A percentile compares a stretch with the other conserved stretches of the same genome.
Conservation (phyloP, 768 basidiomycete species). For the Trametes sanguinea region DNA sequence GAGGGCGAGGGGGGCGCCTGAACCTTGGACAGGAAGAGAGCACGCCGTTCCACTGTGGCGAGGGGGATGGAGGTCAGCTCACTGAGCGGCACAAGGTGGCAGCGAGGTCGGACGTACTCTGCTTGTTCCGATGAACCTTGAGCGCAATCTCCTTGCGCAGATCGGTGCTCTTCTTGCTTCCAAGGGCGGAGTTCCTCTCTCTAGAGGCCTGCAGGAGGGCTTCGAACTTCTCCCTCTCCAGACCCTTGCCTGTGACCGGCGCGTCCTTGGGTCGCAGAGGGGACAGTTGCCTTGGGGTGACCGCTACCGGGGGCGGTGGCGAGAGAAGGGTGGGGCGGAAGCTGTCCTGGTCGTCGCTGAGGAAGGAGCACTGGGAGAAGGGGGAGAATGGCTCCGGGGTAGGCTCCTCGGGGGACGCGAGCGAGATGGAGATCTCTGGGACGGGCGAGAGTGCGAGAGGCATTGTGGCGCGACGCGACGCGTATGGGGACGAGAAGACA, state of each 20-base stretch:
- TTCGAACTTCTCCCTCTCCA: constrained; percentile 65
- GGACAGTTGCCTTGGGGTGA: constrained; percentile 48
- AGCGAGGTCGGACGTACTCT: constrained; percentile 49
- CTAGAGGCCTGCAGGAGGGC: constrained; percentile 61
- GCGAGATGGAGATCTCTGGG: constrained; percentile 72
- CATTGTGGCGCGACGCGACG: constrained; percentile 29
- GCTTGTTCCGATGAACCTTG: constrained; percentile 72
- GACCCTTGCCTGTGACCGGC: constrained; percentile 48
- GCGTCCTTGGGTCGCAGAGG: constrained; percentile 50
- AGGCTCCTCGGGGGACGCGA: constrained; percentile 57
- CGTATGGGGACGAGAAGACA: constrained; percentile 28
- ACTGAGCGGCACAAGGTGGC: background rate
- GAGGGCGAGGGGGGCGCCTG: constrained; percentile 65
- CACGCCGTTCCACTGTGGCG: constrained; percentile 55
- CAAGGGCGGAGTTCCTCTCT: constrained; percentile 51
- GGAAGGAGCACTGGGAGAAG: constrained; percentile 42
- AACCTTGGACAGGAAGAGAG: constrained; percentile 73
- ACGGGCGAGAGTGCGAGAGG: constrained; percentile 43
- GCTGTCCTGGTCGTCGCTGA: constrained; percentile 44
- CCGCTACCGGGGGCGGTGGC: constrained; percentile 46
- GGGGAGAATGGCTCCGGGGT: constrained; percentile 62
- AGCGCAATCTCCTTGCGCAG: constrained; percentile 75
- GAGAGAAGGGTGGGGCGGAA: constrained; percentile 62
- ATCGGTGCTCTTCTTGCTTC: constrained; percentile 52
- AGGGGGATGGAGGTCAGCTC: constrained; percentile 1